These are phyloP conservation scores for Fusarium verticillioides DNA, from an alignment of 2,329 filamentous ascomycete species.

Conservation along the genomic window DNA sequence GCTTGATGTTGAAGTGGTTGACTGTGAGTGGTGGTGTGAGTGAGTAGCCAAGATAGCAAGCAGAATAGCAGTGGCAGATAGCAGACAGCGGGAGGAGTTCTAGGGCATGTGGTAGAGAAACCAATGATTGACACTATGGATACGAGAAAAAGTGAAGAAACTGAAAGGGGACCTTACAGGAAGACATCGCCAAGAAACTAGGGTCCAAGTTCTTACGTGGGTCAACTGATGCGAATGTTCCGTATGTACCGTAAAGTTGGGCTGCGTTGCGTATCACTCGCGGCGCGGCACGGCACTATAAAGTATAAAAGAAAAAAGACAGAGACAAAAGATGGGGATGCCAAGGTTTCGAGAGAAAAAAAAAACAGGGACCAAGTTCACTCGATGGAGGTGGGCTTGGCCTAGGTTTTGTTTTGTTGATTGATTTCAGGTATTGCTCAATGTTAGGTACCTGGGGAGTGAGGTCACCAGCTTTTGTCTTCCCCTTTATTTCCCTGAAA, in stretches of 20 bases:
- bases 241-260: not conserved
- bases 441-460: not conserved
- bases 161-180: slow-evolving; percentile 33
- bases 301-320: slow-evolving; percentile 6
- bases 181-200: slow-evolving; percentile 39
- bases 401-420: slow-evolving; percentile 19
- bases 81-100: not conserved
- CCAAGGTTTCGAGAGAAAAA: slow-evolving; percentile 26
- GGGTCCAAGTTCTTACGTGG: slow-evolving; percentile 19
- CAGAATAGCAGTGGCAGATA: not conserved
- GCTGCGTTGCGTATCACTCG: slow-evolving; percentile 13
- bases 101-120: not conserved
- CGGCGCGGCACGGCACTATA: slow-evolving; percentile 18
- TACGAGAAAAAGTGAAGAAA: slow-evolving; percentile 15
- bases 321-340: not conserved
- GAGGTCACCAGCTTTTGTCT: slow-evolving; percentile 21
- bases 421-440: not conserved
- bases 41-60: not conserved
- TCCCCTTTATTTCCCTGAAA: slow-evolving; percentile 30
- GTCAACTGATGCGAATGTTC: slow-evolving; percentile 6
- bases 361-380: slow-evolving; percentile 1
- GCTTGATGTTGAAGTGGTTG: slow-evolving; percentile 59
- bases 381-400: slow-evolving; percentile 16
- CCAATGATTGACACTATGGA: not conserved
- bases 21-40: slow-evolving; percentile 46